Conservation (phyloP, 306 rosid genomes). For the Sechiopsis laciniata region DNA sequence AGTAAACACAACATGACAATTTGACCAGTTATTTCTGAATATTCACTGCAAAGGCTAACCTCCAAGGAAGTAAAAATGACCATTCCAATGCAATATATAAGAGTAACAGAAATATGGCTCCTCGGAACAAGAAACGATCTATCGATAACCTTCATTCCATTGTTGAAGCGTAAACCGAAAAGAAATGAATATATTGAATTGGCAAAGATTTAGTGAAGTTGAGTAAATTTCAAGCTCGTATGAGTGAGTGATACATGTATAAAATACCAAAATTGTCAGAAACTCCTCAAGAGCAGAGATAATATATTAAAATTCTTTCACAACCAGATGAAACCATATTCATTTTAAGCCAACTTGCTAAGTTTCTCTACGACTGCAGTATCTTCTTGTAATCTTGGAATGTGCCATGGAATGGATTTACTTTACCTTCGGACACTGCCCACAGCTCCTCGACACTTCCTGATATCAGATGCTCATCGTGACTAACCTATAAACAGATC, state of each 20-base stretch:
- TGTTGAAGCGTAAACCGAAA: neutral
- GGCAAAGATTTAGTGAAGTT: too few relatives aligned
- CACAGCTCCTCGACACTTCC: conserved; percentile 98
- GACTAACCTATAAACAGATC: conserved; percentile 70
- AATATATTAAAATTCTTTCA: conserved; percentile 1
- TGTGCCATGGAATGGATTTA: conserved; percentile 65
- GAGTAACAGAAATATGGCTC: neutral
- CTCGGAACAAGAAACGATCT: neutral
- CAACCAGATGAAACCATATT: neutral
- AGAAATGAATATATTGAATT: neutral
- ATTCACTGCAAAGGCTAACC: too few relatives aligned
- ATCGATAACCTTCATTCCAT: neutral
- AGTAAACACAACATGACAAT: neutral
- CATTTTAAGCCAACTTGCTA: neutral
- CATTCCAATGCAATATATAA: neutral
- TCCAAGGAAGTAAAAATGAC: neutral
- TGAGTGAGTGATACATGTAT: neutral
- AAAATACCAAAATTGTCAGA: conserved; percentile 5
- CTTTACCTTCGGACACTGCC: conserved; percentile 88
- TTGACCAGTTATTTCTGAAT: neutral
- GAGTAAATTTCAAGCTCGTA: too few relatives aligned
- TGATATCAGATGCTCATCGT: conserved; percentile 93
- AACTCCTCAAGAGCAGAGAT: neutral
- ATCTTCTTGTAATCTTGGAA: conserved; percentile 87
- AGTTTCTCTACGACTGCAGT: conserved; percentile 51